phyloP scores from a whole-genome alignment of 768 basidiomycete species.

The Naganishia vishniacii region DNA sequence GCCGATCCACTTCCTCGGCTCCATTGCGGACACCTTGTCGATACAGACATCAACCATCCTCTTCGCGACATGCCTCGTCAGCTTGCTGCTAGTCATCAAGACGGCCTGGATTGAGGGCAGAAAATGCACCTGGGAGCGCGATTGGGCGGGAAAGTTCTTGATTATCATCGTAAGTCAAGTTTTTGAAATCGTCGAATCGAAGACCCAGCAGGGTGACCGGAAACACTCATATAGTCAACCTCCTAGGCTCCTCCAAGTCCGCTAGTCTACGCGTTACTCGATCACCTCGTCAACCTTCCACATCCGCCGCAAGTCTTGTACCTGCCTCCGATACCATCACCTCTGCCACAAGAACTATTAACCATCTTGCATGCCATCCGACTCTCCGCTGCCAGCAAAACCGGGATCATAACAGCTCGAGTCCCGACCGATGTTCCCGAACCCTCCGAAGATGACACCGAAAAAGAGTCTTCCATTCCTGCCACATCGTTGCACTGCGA shows the following conservation, averaged over 20 bases:
- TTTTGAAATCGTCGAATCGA: not conserved
- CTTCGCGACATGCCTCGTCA: not conserved
- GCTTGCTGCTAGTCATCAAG: constrained; percentile 1
- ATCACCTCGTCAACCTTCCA: constrained; percentile 40
- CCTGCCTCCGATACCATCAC: constrained; percentile 40
- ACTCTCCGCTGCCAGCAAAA: constrained; percentile 32
- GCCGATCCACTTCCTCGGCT: constrained; percentile 34
- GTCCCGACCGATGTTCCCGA: not conserved
- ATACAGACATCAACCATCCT: not conserved
- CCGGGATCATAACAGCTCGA: not conserved
- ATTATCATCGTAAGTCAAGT: constrained; percentile 39
- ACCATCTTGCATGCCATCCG: constrained; percentile 45
- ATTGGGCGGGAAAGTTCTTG: constrained; percentile 49
- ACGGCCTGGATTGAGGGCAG: constrained; percentile 37
- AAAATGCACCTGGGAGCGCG: constrained; percentile 43
- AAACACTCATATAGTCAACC: no score
- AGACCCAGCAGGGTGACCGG: no score
- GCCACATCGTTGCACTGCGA: constrained; percentile 43
- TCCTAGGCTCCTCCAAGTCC: constrained; percentile 32
- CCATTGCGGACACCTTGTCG: constrained; percentile 19
- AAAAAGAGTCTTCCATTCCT: constrained; percentile 9
- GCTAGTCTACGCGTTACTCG: constrained; percentile 37
- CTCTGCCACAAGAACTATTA: constrained; percentile 39
- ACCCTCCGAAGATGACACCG: not conserved
- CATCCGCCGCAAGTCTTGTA: constrained; percentile 46